Evolutionary conservation across 768 basidiomycete species (phyloP).

Genomic region (Harrya chromipes): DNA sequence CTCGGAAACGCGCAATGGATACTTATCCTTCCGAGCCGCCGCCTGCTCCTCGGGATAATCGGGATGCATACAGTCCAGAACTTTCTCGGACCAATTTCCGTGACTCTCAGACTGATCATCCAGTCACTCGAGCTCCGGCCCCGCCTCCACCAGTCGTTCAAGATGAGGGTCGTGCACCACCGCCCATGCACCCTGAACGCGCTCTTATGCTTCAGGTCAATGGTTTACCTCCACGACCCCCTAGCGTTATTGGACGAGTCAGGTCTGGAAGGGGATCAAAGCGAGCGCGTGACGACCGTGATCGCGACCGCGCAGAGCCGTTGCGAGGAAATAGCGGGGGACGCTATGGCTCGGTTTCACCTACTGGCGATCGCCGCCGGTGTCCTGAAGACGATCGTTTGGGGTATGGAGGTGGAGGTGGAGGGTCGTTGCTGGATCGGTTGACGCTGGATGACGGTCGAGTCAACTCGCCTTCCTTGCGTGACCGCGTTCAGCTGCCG

Average conservation of each 20-base stretch:
- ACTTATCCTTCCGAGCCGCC: slow-evolving; percentile 5
- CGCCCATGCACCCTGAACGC: slow-evolving; percentile 30
- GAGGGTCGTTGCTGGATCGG: slow-evolving; percentile 39
- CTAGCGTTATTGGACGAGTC: slow-evolving; percentile 10
- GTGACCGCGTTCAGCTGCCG: slow-evolving; percentile 38
- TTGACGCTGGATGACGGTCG: slow-evolving; percentile 27
- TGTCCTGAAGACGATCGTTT: slow-evolving; percentile 14
- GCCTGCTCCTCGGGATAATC: slow-evolving; percentile 8
- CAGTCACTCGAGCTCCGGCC: slow-evolving; percentile 2
- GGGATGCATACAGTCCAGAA: slow-evolving; percentile 7
- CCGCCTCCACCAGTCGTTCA: background rate
- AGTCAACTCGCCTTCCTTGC: slow-evolving; percentile 25
- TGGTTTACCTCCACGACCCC: slow-evolving; percentile 29
- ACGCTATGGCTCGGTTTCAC: slow-evolving; percentile 10
- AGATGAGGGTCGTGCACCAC: slow-evolving; percentile 12
- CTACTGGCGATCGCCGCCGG: slow-evolving; percentile 13
- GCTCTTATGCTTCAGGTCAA: slow-evolving; percentile 29
- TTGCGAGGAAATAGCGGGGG: slow-evolving; percentile 11
- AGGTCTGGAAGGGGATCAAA: slow-evolving; percentile 17
- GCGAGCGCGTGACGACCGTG: slow-evolving; percentile 19
- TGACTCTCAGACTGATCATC: slow-evolving; percentile 6
- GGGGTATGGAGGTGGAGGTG: slow-evolving; percentile 13
- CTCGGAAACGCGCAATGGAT: slow-evolving; percentile 10
- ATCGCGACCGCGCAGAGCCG: slow-evolving; percentile 21
- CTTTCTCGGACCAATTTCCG: slow-evolving; percentile 9